Conservation (phyloP, 2,329 filamentous ascomycete species). For the Hypoxylon sp. region DNA sequence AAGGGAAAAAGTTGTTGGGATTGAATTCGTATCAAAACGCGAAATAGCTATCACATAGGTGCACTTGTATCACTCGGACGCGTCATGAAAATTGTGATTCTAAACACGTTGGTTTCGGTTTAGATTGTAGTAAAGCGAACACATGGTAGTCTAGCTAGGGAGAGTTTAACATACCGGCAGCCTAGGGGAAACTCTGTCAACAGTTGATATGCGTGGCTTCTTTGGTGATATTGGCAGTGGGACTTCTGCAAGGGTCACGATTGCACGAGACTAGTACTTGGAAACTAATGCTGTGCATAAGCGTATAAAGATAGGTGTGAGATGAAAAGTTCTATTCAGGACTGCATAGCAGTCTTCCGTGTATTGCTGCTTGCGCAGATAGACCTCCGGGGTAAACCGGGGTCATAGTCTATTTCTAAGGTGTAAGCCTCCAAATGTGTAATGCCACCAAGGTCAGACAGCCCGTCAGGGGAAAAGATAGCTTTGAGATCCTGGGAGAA, state of each 20-base stretch:
- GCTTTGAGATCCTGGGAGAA: conserved; percentile 5
- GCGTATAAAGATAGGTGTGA: neutral
- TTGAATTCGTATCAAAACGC: neutral
- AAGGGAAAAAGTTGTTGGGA: neutral
- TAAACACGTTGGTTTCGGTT: neutral
- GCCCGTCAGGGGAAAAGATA: conserved; percentile 2
- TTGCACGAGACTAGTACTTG: neutral
- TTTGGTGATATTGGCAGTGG: neutral
- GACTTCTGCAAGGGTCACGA: neutral
- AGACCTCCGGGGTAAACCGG: conserved; percentile 16
- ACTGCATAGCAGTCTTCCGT: conserved; percentile 11
- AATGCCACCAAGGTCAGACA: conserved; percentile 1
- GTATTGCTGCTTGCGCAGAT: conserved; percentile 39
- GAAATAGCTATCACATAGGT: conserved; percentile 4
- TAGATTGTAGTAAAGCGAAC: neutral
- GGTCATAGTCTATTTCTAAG: conserved; percentile 36
- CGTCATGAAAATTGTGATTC: conserved; percentile 12
- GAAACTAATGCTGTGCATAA: neutral
- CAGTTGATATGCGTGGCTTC: neutral
- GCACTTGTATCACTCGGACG: conserved; percentile 21
- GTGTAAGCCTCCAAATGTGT: conserved; percentile 23
- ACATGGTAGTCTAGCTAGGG: neutral
- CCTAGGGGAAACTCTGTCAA: neutral
- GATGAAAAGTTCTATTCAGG: conserved; percentile 28
- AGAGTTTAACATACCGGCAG: neutral